phyloP scores from a whole-genome alignment of 176 grass and related monocot genomes.

The Zea mays region Zm-B73-REFERENCE-NAM-5.0 NC_050097.1:238231001-238231500 shows the following conservation, averaged over 20 bases:
- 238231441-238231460: not conserved
- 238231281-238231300: not conserved
- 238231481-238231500: not conserved
- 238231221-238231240: not conserved
- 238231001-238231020: not conserved
- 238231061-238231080: not conserved
- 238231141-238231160: no score
- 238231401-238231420: not conserved
- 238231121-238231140: no score
- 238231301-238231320: slow-evolving; percentile 20
- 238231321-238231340: not conserved
- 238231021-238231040: not conserved
- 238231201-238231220: not conserved
- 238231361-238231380: not conserved
- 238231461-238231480: not conserved
- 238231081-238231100: no score
- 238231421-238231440: not conserved
- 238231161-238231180: no score
- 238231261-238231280: not conserved
- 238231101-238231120: no score
- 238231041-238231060: not conserved
- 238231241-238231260: not conserved
- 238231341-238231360: slow-evolving; percentile 22
- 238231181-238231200: no score
- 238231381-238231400: not conserved